A percentile compares a stretch with the other conserved stretches of the same genome.
These are phyloP conservation scores for Podospora pseudocomata DNA, from an alignment of 495 filamentous ascomycete species.

Conservation along the genomic window DNA sequence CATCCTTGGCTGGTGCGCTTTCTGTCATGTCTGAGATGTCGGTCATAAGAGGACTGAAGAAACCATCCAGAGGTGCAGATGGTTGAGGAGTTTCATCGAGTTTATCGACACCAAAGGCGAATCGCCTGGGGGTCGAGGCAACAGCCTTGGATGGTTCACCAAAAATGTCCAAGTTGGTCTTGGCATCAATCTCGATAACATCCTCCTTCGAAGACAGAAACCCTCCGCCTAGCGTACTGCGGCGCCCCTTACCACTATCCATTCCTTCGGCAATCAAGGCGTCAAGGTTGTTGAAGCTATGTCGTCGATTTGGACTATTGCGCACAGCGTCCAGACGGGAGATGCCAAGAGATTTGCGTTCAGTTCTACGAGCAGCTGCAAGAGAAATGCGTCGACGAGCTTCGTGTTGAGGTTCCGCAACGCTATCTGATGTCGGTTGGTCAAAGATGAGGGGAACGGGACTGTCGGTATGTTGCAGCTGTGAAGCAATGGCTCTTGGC, in stretches of 20 bases:
- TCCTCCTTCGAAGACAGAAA: background rate
- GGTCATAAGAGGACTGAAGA: constrained; percentile 4
- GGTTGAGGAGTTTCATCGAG: background rate
- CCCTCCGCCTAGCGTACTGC: constrained; percentile 24
- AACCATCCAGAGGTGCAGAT: background rate
- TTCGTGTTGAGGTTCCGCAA: constrained; percentile 27
- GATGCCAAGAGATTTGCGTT: constrained; percentile 24
- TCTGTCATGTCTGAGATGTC: constrained; percentile 7
- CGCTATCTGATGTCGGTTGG: constrained; percentile 21
- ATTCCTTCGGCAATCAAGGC: background rate
- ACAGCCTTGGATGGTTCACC: constrained; percentile 11
- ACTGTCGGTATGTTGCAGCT: constrained; percentile 4
- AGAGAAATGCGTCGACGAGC: constrained; percentile 28
- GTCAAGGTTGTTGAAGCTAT: constrained; percentile 25
- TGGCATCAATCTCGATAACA: constrained; percentile 31
- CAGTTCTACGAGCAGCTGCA: constrained; percentile 27
- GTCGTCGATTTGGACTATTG: constrained; percentile 26
- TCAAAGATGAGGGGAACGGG: constrained; percentile 30
- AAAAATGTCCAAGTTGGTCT: constrained; percentile 33
- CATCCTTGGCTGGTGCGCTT: constrained; percentile 1
- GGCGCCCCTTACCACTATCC: constrained; percentile 14
- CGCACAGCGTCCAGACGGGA: constrained; percentile 17
- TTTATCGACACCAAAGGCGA: background rate
- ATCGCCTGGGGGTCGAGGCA: background rate
- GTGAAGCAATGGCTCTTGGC: background rate